A percentile compares a stretch with the other conserved stretches of the same genome.
phyloP scores from a whole-genome alignment of 169 alveolate species.

The Eimeria tenella region DNA sequence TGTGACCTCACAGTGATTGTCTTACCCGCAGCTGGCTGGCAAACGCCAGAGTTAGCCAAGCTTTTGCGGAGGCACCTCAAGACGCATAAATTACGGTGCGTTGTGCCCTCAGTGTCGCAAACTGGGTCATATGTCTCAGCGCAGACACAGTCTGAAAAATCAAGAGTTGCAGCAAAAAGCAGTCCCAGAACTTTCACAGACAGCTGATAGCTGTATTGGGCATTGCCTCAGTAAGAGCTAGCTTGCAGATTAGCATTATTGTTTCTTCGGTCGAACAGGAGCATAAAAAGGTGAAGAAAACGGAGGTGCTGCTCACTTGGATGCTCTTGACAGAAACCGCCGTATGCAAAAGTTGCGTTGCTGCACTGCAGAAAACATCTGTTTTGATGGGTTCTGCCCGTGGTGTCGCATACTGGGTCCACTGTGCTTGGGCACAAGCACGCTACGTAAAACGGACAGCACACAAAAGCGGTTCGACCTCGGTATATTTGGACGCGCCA shows the following conservation, averaged over 20 bases:
- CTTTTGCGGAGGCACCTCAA: constrained; percentile 35
- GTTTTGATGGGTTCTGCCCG: constrained; percentile 41
- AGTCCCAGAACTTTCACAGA: not conserved
- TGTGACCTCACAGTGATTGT: not conserved
- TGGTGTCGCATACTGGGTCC: constrained; percentile 21
- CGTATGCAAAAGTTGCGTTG: constrained; percentile 2
- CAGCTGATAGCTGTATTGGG: not conserved
- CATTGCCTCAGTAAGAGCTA: no score
- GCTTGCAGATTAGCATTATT: no score
- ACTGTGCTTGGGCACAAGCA: not conserved
- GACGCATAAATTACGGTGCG: constrained; percentile 50
- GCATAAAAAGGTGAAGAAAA: no score
- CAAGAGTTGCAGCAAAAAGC: not conserved
- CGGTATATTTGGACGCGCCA: not conserved
- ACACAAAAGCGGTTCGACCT: not conserved
- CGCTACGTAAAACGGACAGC: not conserved
- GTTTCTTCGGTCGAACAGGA: no score
- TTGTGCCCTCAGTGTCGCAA: constrained; percentile 55
- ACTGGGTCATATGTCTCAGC: constrained; percentile 40
- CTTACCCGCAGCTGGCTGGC: not conserved
- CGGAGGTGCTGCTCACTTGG: not conserved
- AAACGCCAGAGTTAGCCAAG: not conserved
- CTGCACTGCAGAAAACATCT: constrained; percentile 14
- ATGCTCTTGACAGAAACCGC: not conserved
- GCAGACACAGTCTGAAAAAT: constrained; percentile 54